Evolutionary conservation across 805 yeast species (phyloP), one percentile per base, ranked within the genome.

Genomic region (Metschnikowia anglica): DNA sequence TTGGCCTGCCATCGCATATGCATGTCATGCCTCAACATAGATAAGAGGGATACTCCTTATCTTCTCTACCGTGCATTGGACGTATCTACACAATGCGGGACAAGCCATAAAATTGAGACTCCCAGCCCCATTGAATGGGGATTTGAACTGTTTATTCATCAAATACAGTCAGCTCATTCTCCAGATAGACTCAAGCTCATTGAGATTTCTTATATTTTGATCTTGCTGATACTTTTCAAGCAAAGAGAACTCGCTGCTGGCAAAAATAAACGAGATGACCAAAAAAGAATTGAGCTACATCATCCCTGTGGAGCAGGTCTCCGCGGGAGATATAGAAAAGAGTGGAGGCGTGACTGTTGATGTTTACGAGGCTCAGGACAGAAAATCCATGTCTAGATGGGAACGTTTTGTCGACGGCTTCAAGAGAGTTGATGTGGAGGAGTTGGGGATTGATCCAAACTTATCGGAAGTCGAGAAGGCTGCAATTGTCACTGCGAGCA

Each of bases 401-500:
- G 56, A 27, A n/a, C 9, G 24, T 9, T 62, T 62, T 43, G 41
- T 31, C 12, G 74, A 70, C 49, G 51, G 61, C 2, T 68, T 68
- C 55, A 61, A 52, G 46, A 45, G 63, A 47, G 60, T 50, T 39
- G 64, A 66, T 39, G 63, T 51, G 19, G 50, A 46, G n/a, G 74
- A 68, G 12, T 55, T 61, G 52, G 75, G 72, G 21, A 39, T 75
- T 30, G 80, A 75, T 50, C 76, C 52, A 8, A 50, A 50, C 43
- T 46, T 50, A 36, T 39, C 70, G n/a, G 74, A 68, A 20, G 59
- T 70, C 17, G 79, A 72, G 55, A 69, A 66, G 47, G 73, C 77
- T 18, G 76, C 74, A 45, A 59, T 73, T 17, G 63, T 66, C 37
- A 68, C 76, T 3, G 80, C 84, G n/a, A 67, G 70, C 41, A 66